Evolutionary conservation across 177 flowering plant genomes (phyloP).

Genomic region (Vitis hybrid): DNA sequence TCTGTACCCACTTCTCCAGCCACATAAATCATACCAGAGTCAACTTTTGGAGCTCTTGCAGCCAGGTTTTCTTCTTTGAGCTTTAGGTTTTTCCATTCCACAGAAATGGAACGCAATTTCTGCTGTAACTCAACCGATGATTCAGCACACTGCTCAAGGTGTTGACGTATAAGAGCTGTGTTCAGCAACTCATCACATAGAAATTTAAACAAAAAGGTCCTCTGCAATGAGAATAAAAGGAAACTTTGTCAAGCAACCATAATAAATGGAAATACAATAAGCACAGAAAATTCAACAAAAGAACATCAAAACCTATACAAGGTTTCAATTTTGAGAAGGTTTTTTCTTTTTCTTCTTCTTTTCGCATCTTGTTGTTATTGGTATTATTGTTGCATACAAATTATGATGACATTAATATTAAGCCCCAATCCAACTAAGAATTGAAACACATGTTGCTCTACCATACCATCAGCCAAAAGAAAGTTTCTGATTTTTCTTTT

Average conservation of each 20-base stretch:
- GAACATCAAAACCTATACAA: background rate
- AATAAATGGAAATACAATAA: conserved; percentile 6
- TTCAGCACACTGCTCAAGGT: conserved; percentile 82
- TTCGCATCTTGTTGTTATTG: background rate
- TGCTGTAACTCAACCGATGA: conserved; percentile 74
- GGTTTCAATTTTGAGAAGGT: background rate
- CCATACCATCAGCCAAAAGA: background rate
- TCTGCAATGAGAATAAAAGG: conserved; percentile 53
- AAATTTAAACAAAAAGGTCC: conserved; percentile 74
- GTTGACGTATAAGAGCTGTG: conserved; percentile 67
- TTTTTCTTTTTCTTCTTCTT: too few relatives aligned
- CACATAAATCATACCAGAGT: conserved; percentile 18
- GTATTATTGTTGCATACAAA: background rate
- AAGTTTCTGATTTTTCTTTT: too few relatives aligned
- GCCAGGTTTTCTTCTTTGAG: conserved; percentile 58
- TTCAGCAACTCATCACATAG: conserved; percentile 82
- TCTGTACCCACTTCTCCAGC: conserved; percentile 28
- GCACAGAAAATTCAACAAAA: background rate
- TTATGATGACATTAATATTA: background rate
- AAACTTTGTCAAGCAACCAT: conserved; percentile 2
- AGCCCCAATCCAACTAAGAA: background rate
- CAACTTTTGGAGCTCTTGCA: conserved; percentile 42
- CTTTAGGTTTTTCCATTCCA: conserved; percentile 70
- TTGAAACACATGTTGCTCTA: background rate
- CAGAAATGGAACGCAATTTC: conserved; percentile 58